These are phyloP conservation scores for Symbiodinium pilosum DNA, from an alignment of 73 alveolate genomes.

Conservation along the genomic window DNA sequence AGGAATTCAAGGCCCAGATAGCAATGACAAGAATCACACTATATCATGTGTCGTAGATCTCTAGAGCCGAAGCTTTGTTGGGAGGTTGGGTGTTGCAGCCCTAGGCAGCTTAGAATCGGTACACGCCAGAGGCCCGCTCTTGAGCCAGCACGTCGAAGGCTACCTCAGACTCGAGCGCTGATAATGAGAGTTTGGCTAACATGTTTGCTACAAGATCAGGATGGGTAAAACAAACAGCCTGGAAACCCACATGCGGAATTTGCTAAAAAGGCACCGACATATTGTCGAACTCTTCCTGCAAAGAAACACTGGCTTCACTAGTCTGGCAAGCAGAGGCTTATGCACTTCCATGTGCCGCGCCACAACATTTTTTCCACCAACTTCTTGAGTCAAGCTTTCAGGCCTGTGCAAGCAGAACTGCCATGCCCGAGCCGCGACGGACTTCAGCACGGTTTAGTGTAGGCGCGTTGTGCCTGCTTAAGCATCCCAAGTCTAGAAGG, in stretches of 20 bases:
- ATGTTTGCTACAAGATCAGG: too few species aligned
- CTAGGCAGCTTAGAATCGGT: neutral
- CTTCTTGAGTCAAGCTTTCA: neutral
- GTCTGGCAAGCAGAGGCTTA: neutral
- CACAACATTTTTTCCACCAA: neutral
- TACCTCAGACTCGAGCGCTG: too few species aligned
- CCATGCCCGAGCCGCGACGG: neutral
- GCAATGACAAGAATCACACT: too few species aligned
- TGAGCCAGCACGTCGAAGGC: constrained; percentile 8
- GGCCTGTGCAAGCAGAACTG: neutral
- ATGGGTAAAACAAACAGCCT: too few species aligned
- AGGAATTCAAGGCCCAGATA: too few species aligned
- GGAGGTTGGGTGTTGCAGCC: too few species aligned
- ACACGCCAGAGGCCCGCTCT: constrained; percentile 5
- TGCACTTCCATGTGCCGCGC: neutral
- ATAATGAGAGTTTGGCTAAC: too few species aligned
- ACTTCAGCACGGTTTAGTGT: neutral
- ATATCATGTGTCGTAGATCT: too few species aligned
- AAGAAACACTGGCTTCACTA: neutral
- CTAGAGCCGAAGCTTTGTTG: too few species aligned
- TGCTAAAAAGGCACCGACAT: constrained; percentile 36
- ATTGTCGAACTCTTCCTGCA: constrained; percentile 45
- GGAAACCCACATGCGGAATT: too few species aligned
- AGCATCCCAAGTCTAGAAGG: too few species aligned
- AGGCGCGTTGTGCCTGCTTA: neutral